Base-by-base conservation (phyloP, 2,329 filamentous ascomycete species). In the Trichoderma afroharzianum region DNA sequence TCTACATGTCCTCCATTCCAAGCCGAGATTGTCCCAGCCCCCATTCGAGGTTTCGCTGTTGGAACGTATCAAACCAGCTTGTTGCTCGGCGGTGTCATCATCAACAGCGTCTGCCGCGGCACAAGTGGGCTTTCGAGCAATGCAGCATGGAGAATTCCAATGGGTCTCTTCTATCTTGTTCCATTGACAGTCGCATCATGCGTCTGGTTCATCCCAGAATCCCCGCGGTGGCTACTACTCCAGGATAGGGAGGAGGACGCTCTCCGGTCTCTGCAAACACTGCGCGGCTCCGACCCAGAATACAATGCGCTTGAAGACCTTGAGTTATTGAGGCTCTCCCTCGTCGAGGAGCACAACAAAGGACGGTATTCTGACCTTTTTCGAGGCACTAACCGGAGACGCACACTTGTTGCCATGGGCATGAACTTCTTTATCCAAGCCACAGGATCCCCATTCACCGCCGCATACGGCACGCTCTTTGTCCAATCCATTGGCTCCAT, bases 361-460 rank as follows among this genome's bases (percentile, higher is more conserved):
- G 64, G 64, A 24, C 24, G 24, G 2, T 68, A 68, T 58, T 43
- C 47, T 3, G 64, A 68, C 2, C 64, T 68, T 9, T 68, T 68
- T 4, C 50, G 53, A 18, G 53, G 64, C 11, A 68, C 50, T 1
- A 68, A 68, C n/a, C 64, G 64, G 15, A 68, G 64, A 33, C 64
- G 64, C 6, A 68, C 64, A 28, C 50, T 68, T 43, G 53, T 68
- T 11, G 64, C 64, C 21, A 68, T 68, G 50, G 64, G 64, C 53
- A 68, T 68, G 64, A 68, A 68, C 15, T 68, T 68, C 4, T 68
- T 68, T 6, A 68, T 68, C 30, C 64, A 68, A 26, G 64, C 64
- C 33, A 68, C 64, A 15, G 64, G 64, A 32, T 68, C 64, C 1
- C 64, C 64, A 30, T 68, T 68, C 53, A 68, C 64, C 21, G 64